Evolutionary conservation across 2,329 filamentous ascomycete species (phyloP).

Genomic region (Fusarium sp.): DNA sequence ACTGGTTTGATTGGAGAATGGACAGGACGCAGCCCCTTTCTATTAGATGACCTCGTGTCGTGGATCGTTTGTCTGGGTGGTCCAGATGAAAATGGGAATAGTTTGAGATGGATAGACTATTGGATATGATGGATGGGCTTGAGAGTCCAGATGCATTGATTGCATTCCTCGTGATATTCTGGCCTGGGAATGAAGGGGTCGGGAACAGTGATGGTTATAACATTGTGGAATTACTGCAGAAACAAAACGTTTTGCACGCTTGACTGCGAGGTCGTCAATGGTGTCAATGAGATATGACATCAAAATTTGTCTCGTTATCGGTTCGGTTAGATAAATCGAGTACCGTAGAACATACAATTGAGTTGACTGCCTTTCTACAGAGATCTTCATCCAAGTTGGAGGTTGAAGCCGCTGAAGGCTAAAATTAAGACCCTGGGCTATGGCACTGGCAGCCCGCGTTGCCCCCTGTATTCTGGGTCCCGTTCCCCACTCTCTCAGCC

Average conservation of each 20-base stretch:
- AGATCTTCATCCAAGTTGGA: slow-evolving; percentile 31
- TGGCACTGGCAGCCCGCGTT: slow-evolving; percentile 16
- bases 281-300: neutral
- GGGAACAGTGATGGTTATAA: neutral
- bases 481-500: slow-evolving; percentile 34
- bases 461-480: slow-evolving; percentile 12
- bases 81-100: slow-evolving; percentile 13
- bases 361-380: neutral
- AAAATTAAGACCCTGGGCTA: slow-evolving; percentile 20
- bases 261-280: neutral
- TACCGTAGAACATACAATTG: neutral
- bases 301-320: neutral
- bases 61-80: slow-evolving; percentile 42
- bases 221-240: neutral
- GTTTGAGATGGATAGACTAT: slow-evolving; percentile 17
- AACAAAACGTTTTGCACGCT: neutral
- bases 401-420: slow-evolving; percentile 9
- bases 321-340: slow-evolving; percentile 11
- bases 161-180: neutral
- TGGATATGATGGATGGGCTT: slow-evolving; percentile 2
- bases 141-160: neutral
- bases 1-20: slow-evolving; percentile 34
- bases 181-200: neutral
- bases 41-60: slow-evolving; percentile 42
- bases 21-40: slow-evolving; percentile 36